Evolutionary conservation across 1,284 basidiomycete species (phyloP), one percentile per base, ranked within the genome.

Genomic region (Trametes polyzona): DNA sequence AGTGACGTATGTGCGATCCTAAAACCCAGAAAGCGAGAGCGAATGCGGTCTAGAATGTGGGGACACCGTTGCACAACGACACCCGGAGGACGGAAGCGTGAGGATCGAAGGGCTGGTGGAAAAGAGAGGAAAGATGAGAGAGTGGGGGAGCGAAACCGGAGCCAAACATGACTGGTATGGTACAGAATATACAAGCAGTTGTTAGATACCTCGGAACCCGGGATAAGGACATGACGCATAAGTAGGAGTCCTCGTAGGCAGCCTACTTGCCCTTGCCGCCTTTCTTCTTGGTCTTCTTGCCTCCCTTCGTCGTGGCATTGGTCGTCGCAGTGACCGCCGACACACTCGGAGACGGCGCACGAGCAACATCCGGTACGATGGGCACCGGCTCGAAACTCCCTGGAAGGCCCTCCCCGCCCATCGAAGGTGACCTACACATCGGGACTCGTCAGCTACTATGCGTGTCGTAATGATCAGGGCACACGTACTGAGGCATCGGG

Each of bases 211-310:
- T 35, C n/a, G n/a, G n/a, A n/a, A n/a, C n/a, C n/a, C n/a, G n/a
- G n/a, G n/a, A n/a, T n/a, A n/a, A 35, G 33, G 33, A 35, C 17
- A n/a, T 35, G 4, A 11, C 4, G 33, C 14, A 35, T 12, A 12
- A 12, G 5, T n/a, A 11, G 33, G 11, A 35, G 11, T 5, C 11
- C 33, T 5, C 6, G 12, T 23, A 29, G 26, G 41, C 16, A 10
- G 19, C 47, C 57, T 57, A 48, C 58, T 55, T 55, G 19, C 39
- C 53, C 40, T 54, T 54, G 29, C 44, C 53, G 17, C 42, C 54
- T 36, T 57, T 59, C 55, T 66, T 66, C 52, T 61, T 66, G n/a
- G 43, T 52, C 58, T 65, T 65, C 58, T 62, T 59, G 17, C 53
- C 32, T 5, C 37, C 57, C 47, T 61, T 66, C 17, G 65, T 27